Percentiles rank a stretch among this genome's conserved stretches.
These are phyloP conservation scores for Pterocarpus macrocarpus DNA, from an alignment of 306 rosid genomes.

Conservation along the genomic window DNA sequence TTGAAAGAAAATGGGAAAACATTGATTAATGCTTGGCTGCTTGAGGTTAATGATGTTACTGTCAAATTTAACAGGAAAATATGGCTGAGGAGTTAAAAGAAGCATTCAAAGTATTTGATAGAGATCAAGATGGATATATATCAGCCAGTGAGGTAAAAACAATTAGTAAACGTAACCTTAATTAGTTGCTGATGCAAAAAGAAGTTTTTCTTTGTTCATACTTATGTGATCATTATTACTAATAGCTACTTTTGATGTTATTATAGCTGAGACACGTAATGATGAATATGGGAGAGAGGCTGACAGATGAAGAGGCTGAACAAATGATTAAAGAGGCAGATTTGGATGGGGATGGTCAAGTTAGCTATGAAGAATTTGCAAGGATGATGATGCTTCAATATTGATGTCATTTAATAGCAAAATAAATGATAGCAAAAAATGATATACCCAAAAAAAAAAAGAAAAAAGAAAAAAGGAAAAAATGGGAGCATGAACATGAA, in stretches of 20 bases:
- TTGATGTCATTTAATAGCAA: slow-evolving; percentile 24
- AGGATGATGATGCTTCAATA: slow-evolving; percentile 54
- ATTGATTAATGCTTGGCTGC: background rate
- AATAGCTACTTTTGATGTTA: background rate
- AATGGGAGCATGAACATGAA: background rate
- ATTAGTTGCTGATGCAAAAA: too few species aligned
- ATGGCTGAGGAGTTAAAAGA: slow-evolving; percentile 75
- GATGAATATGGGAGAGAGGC: slow-evolving; percentile 75
- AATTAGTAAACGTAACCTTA: too few species aligned
- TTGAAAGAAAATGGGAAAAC: background rate
- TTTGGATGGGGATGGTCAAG: slow-evolving; percentile 81
- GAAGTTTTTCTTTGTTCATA: too few species aligned
- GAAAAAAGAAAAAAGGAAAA: too few species aligned
- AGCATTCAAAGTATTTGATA: slow-evolving; percentile 87
- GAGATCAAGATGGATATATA: slow-evolving; percentile 84
- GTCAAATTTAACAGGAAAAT: slow-evolving; percentile 53
- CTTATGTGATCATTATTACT: too few species aligned
- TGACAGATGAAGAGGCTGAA: slow-evolving; percentile 75
- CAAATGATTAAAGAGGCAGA: slow-evolving; percentile 85
- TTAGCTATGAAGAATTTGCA: slow-evolving; percentile 77
- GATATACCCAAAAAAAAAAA: background rate
- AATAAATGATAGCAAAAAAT: background rate
- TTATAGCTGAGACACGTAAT: slow-evolving; percentile 72
- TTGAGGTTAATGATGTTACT: background rate
- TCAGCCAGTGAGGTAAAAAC: slow-evolving; percentile 72